phyloP scores from a whole-genome alignment of 1,284 basidiomycete species.

The Tilletia walkeri region DNA sequence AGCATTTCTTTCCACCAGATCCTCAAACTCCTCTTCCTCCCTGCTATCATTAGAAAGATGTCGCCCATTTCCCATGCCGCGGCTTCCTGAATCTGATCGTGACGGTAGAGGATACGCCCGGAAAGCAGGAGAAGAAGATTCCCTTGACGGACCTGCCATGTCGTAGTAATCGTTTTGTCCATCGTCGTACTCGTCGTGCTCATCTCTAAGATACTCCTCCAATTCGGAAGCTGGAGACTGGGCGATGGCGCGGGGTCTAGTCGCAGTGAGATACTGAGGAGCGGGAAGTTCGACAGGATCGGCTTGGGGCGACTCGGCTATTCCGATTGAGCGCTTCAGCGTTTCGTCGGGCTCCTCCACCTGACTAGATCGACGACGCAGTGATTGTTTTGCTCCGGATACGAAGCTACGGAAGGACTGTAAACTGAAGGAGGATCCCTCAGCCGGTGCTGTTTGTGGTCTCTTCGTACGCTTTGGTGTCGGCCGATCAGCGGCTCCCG shows the following conservation, averaged over 20 bases:
- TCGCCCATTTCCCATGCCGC: too few relatives aligned
- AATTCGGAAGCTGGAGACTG: neutral
- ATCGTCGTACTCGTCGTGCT: neutral
- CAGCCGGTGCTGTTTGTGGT: neutral
- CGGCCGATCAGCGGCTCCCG: too few relatives aligned
- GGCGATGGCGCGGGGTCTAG: neutral
- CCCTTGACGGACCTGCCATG: neutral
- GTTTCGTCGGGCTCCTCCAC: neutral
- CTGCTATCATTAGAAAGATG: too few relatives aligned
- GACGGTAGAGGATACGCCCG: too few relatives aligned
- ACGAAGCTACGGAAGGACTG: neutral
- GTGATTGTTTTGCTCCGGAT: neutral
- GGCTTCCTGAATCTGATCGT: too few relatives aligned
- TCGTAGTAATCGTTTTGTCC: neutral
- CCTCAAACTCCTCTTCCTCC: too few relatives aligned
- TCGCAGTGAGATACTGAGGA: too few relatives aligned
- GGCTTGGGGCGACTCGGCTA: too few relatives aligned
- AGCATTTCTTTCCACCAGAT: too few relatives aligned
- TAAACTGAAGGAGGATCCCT: neutral
- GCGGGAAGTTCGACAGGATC: too few relatives aligned
- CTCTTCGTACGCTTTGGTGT: neutral
- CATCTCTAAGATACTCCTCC: neutral
- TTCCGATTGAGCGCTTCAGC: too few relatives aligned
- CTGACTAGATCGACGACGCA: neutral
- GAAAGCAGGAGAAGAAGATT: neutral